A percentile compares a stretch with the other conserved stretches of the same genome.
These are phyloP conservation scores for Pythium sukuiense DNA, from an alignment of 352 stramenopile genomes.

Conservation along the genomic window DNA sequence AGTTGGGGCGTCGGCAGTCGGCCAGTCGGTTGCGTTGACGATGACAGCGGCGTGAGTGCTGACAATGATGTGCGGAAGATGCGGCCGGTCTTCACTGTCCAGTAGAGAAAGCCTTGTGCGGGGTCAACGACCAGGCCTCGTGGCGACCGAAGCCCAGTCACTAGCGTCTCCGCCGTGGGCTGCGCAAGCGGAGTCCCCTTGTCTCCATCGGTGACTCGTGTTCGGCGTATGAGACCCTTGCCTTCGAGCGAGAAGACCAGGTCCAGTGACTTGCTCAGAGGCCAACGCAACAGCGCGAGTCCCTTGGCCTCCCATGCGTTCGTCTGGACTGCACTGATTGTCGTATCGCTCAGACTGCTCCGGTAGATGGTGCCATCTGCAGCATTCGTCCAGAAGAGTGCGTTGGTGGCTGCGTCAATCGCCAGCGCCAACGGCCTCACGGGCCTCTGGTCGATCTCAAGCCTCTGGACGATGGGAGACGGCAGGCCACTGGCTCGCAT, in stretches of 20 bases:
- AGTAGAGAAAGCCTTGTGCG: constrained; percentile 43
- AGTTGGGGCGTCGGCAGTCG: constrained; percentile 16
- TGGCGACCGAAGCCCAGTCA: constrained; percentile 46
- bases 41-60: background rate
- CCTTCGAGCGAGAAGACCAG: constrained; percentile 63
- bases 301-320: constrained; percentile 55
- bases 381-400: constrained; percentile 77
- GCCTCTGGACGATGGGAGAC: constrained; percentile 49
- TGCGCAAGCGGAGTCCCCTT: background rate
- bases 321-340: constrained; percentile 44
- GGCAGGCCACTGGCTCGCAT: constrained; percentile 45
- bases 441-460: constrained; percentile 38
- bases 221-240: constrained; percentile 49
- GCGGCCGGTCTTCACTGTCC: constrained; percentile 71
- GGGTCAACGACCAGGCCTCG: constrained; percentile 50
- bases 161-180: constrained; percentile 14
- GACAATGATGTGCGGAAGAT: constrained; percentile 36
- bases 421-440: constrained; percentile 51
- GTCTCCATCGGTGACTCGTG: constrained; percentile 11
- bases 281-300: constrained; percentile 31
- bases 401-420: constrained; percentile 34
- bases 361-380: constrained; percentile 62
- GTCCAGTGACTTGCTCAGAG: constrained; percentile 3
- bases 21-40: background rate
- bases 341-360: constrained; percentile 43